phyloP scores from a whole-genome alignment of 139 green algal species.

The Raphidocelis subcapitata region DNA sequence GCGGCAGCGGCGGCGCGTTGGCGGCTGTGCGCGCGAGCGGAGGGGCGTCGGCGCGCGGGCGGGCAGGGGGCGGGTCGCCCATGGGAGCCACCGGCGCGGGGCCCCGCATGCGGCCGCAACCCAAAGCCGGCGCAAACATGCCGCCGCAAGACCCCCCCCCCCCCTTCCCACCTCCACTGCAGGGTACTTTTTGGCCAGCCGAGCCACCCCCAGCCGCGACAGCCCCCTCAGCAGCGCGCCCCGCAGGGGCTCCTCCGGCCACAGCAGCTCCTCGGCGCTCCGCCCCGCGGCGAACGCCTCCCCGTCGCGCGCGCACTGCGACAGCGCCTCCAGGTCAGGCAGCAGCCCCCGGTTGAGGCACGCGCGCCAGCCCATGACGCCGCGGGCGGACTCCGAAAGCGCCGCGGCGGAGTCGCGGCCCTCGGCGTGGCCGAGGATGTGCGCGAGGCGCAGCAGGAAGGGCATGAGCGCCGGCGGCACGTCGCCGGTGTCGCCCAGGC shows the following conservation, averaged over 20 bases:
- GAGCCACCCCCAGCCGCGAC: slow-evolving; percentile 58
- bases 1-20: neutral
- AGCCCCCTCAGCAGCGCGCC: slow-evolving; percentile 60
- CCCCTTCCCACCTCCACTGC: slow-evolving; percentile 56
- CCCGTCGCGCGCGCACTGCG: slow-evolving; percentile 49
- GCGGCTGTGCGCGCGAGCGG: neutral
- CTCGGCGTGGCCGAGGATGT: slow-evolving; percentile 39
- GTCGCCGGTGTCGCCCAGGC: slow-evolving; percentile 73
- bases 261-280: slow-evolving; percentile 43
- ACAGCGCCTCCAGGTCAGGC: slow-evolving; percentile 68
- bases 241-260: slow-evolving; percentile 74
- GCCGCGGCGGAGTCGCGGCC: slow-evolving; percentile 47
- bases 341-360: slow-evolving; percentile 69
- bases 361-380: slow-evolving; percentile 41
- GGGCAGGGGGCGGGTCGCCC: neutral
- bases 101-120: neutral
- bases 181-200: slow-evolving; percentile 78
- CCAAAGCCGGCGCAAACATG: neutral
- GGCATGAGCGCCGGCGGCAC: slow-evolving; percentile 65
- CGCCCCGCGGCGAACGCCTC: slow-evolving; percentile 31
- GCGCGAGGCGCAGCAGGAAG: slow-evolving; percentile 71
- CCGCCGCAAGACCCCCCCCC: too few relatives aligned
- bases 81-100: neutral
- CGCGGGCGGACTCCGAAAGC: slow-evolving; percentile 27
- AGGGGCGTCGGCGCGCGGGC: neutral